These are phyloP conservation scores for Curvularia eragrostidis DNA, from an alignment of 2,329 filamentous ascomycete genomes.

Conservation along the genomic window DNA sequence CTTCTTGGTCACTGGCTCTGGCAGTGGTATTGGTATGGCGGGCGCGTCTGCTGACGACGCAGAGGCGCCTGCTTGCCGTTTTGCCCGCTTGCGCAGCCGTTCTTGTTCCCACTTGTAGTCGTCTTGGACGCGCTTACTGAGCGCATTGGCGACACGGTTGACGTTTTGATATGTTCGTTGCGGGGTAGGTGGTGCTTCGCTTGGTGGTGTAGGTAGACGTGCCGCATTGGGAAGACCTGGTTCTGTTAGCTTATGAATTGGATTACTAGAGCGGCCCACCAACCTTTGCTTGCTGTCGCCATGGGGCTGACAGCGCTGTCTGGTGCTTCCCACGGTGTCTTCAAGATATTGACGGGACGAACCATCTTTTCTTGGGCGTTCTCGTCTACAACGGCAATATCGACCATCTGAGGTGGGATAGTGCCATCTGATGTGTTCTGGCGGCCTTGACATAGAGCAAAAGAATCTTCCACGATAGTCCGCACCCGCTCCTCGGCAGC, in stretches of 20 bases:
- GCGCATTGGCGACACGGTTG: conserved; percentile 64
- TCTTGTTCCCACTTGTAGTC: conserved; percentile 78
- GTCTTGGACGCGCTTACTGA: conserved; percentile 41
- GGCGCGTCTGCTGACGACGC: conserved; percentile 39
- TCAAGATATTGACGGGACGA: conserved; percentile 47
- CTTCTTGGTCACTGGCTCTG: conserved; percentile 77
- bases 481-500: conserved; percentile 81
- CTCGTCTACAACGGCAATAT: conserved; percentile 67
- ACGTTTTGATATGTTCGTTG: conserved; percentile 60
- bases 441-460: conserved; percentile 71
- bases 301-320: conserved; percentile 62
- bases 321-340: conserved; percentile 52
- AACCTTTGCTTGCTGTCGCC: conserved; percentile 53
- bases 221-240: conserved; percentile 47
- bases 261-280: conserved; percentile 10
- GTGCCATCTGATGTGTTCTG: conserved; percentile 80
- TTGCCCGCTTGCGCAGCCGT: conserved; percentile 55
- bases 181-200: conserved; percentile 56
- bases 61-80: conserved; percentile 44
- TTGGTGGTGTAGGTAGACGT: conserved; percentile 55
- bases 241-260: conserved; percentile 14
- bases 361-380: conserved; percentile 49
- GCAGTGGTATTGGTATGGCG: conserved; percentile 32
- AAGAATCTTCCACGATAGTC: conserved; percentile 78
- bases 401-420: conserved; percentile 76